Evolutionary conservation across 2,329 filamentous ascomycete species (phyloP).

Genomic region (Claviceps capensis): DNA sequence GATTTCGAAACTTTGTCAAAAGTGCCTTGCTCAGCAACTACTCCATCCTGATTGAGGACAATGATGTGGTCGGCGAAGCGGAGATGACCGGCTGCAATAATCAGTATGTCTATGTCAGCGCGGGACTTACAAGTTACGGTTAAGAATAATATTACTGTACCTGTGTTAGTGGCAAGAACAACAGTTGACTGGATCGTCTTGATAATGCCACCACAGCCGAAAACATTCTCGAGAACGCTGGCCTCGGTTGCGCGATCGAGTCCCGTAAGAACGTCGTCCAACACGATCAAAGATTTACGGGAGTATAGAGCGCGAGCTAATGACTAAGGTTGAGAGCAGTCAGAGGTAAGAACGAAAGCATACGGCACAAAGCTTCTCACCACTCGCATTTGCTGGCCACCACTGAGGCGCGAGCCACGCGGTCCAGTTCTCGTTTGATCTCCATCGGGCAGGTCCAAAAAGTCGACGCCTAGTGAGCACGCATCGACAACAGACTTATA

Average conservation of each 20-base stretch:
- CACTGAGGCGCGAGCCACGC: conserved; percentile 13
- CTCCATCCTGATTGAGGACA: conserved; percentile 11
- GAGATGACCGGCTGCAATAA: conserved; percentile 9
- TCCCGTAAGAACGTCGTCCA: conserved; percentile 22
- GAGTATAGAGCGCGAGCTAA: conserved; percentile 15
- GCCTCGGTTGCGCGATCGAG: conserved; percentile 24
- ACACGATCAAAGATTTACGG: conserved; percentile 12
- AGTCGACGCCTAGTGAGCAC: conserved; percentile 9
- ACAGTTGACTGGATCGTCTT: conserved; percentile 11
- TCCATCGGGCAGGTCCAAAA: conserved; percentile 11
- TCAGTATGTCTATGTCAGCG: neutral
- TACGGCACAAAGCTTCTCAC: conserved; percentile 1
- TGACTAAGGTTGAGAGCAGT: conserved; percentile 2
- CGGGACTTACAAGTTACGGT: no score
- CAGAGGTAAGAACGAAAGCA: neutral
- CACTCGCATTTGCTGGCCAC: conserved; percentile 15
- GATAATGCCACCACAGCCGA: conserved; percentile 19
- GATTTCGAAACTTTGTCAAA: conserved; percentile 6
- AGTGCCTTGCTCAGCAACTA: conserved; percentile 11
- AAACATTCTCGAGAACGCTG: conserved; percentile 21
- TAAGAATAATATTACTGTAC: conserved; percentile 4
- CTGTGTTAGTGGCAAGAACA: conserved; percentile 16
- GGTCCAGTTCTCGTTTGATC: conserved; percentile 12
- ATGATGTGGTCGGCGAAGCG: conserved; percentile 13
- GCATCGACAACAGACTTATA: conserved; percentile 11